phyloP scores from a whole-genome alignment of 2,329 filamentous ascomycete species.

The Nemania diffusa region DNA sequence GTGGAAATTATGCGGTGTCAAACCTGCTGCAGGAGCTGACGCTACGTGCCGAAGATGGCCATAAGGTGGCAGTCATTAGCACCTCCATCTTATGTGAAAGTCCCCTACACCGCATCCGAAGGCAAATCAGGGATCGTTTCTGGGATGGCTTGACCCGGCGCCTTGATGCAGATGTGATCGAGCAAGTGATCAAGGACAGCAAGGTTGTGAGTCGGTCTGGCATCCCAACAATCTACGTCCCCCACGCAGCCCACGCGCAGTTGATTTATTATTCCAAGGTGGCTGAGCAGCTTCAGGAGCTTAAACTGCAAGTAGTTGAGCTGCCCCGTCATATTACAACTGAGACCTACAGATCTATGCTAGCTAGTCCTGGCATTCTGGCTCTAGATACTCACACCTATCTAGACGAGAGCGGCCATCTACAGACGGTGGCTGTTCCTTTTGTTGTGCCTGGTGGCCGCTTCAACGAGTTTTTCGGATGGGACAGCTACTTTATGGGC shows the following conservation, averaged over 20 bases:
- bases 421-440: constrained; percentile 19
- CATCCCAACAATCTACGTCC: constrained; percentile 18
- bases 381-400: constrained; percentile 19
- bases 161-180: constrained; percentile 13
- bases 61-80: not conserved
- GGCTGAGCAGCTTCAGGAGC: constrained; percentile 12
- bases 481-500: constrained; percentile 30
- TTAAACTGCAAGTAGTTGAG: constrained; percentile 7
- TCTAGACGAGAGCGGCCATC: not conserved
- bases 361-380: constrained; percentile 14
- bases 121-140: constrained; percentile 21
- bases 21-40: constrained; percentile 7
- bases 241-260: constrained; percentile 7
- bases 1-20: not conserved
- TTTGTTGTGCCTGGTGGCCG: constrained; percentile 23
- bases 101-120: constrained; percentile 15
- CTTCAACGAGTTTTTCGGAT: constrained; percentile 30
- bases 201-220: constrained; percentile 11
- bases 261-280: constrained; percentile 15
- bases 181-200: constrained; percentile 12
- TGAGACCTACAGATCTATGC: constrained; percentile 9
- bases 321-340: constrained; percentile 4
- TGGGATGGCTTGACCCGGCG: constrained; percentile 16
- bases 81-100: constrained; percentile 3
- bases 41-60: not conserved